phyloP scores from a whole-genome alignment of 768 basidiomycete species.

The Naematelia aurantialba region DNA sequence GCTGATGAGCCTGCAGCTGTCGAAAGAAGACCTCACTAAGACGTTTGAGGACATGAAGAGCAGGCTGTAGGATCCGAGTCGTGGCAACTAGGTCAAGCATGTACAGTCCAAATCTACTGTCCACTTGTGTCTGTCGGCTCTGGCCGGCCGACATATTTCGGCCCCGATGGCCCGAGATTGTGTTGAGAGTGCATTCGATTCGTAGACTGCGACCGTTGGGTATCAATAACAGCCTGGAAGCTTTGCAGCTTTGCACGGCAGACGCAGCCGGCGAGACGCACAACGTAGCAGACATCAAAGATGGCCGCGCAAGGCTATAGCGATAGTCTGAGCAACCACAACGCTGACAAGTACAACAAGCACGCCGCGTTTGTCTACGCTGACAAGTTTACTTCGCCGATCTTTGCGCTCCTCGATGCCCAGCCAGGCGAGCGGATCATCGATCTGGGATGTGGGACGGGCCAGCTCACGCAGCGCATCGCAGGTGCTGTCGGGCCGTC shows the following conservation, averaged over 20 bases:
- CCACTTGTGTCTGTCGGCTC: not conserved
- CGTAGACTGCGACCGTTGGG: too few relatives aligned
- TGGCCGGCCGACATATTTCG: not conserved
- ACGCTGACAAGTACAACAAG: conserved; percentile 60
- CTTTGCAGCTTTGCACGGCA: too few relatives aligned
- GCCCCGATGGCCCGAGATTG: not conserved
- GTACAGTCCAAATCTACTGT: not conserved
- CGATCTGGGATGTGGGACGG: conserved; percentile 69
- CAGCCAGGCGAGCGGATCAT: conserved; percentile 63
- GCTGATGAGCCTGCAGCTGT: conserved; percentile 34
- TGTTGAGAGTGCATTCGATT: too few relatives aligned
- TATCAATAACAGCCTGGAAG: too few relatives aligned
- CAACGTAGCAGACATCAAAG: too few relatives aligned
- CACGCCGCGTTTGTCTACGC: conserved; percentile 68
- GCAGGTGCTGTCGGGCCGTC: conserved; percentile 56
- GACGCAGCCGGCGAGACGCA: too few relatives aligned
- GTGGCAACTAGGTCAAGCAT: too few relatives aligned
- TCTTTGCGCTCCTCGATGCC: conserved; percentile 63
- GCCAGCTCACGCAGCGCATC: conserved; percentile 66
- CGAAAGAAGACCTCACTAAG: conserved; percentile 65
- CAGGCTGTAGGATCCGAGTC: conserved; percentile 52
- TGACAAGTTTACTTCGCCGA: conserved; percentile 54
- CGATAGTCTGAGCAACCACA: conserved; percentile 33
- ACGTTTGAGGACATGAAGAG: conserved; percentile 61
- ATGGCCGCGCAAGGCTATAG: not conserved